Evolutionary conservation across 139 green algal species (phyloP), one percentile per base, ranked within the genome.

Genomic region (Ettlia oleoabundans): DNA sequence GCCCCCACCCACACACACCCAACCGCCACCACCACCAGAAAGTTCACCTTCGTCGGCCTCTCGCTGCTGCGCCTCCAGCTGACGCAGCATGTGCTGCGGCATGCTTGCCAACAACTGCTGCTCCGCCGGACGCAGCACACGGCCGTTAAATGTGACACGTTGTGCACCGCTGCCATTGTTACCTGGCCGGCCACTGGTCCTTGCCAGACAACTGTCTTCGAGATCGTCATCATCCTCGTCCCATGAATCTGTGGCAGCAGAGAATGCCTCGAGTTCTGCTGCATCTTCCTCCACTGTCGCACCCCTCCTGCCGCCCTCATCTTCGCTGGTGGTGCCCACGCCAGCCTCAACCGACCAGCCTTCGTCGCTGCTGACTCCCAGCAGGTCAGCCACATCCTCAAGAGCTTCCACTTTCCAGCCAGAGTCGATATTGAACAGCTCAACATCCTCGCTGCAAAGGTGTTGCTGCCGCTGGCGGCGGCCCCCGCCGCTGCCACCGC

Each of bases 381-480:
- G 28, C 67, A 86, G 53, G n/a, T 86, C 42, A 0, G 26, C 47
- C 33, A 75, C 10, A 26, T 61, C 63, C 42, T 62, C 78, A 4
- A 85, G 51, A 1, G 75, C 76, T n/a, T 89, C 82, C 19, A 87
- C 58, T 3, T 82, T 82, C 85, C 85, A 89, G 58, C 85, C 85
- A 7, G 37, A 35, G 47, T 89, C 81, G 22, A 89, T 71, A 80
- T 43, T 89, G 75, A 88, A 89, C 7, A 89, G 64, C 63, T 89
- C 85, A 8, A 88, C 85, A 43, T 89, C 85, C 30, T 88, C 82
- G 21, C 42, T 47, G 52, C 26, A 10, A 32, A 15, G 37, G 22
- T 55, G 37, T 1, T 55, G 4, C 37, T 41, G 37, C 38, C 40
- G 51, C 52, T 40, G 75, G 35, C 38, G 35, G 53, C 73, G 28